Conservation (phyloP, 2,329 filamentous ascomycete genomes). For the Colletotrichum tanaceti region DNA sequence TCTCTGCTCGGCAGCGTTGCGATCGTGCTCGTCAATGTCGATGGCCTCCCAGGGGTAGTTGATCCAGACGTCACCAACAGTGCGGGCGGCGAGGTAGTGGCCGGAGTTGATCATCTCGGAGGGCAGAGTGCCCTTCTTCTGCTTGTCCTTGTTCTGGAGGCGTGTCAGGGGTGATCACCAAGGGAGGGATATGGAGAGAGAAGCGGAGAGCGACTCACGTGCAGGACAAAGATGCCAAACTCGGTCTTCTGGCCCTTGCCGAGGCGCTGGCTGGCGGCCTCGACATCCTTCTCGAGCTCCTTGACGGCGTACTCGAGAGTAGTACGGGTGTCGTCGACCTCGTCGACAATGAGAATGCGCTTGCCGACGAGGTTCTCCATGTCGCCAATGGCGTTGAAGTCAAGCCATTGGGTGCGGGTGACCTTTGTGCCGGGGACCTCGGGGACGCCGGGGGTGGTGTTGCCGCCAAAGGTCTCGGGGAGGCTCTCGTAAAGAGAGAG, state of each 20-base stretch:
- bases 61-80: constrained; percentile 96
- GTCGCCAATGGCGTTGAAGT: constrained; percentile 82
- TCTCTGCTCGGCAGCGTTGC: constrained; percentile 65
- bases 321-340: constrained; percentile 95
- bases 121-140: constrained; percentile 90
- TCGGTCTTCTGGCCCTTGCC: constrained; percentile 75
- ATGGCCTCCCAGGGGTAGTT: constrained; percentile 98
- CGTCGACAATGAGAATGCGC: constrained; percentile 91
- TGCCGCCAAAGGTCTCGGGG: constrained; percentile 63
- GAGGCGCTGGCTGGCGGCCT: constrained; percentile 78
- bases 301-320: constrained; percentile 94
- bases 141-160: constrained; percentile 93
- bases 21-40: constrained; percentile 93
- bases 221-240: constrained; percentile 95
- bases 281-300: constrained; percentile 95
- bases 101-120: constrained; percentile 77
- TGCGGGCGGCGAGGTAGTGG: constrained; percentile 86
- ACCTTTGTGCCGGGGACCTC: constrained; percentile 93
- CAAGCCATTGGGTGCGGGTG: constrained; percentile 97
- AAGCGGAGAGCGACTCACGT: constrained; percentile 67
- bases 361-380: constrained; percentile 92
- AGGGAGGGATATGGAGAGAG: neutral
- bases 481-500: constrained; percentile 96
- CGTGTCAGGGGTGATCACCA: constrained; percentile 31
- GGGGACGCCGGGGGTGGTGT: constrained; percentile 61